Base-by-base conservation (phyloP, 306 rosid genomes). In the Prinsepia uniflora region DNA sequence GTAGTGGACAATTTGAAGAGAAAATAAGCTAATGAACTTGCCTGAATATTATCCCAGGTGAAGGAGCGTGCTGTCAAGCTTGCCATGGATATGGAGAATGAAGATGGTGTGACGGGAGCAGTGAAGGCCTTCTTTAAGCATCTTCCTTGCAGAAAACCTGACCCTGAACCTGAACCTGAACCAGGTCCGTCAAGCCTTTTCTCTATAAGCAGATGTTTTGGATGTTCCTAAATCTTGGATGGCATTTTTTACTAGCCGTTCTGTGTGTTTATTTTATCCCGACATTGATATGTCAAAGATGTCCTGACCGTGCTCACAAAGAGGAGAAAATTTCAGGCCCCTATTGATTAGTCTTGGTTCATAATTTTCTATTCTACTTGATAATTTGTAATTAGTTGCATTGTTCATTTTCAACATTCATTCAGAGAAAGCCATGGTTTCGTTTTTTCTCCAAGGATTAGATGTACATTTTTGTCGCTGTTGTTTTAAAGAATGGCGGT, bases 121-220 rank as follows among this genome's bases (percentile, higher is more conserved):
- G 99, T 95, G 60, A 95, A 82, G 77, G 99, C 96, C 78, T 95
- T 95, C 85, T 89, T 91, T 56, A 95, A 95, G 86, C 99, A 91
- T 73, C 88, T 89, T 86, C 93, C 89, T 72, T 63, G 7, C 53
- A 84, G 39, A 55, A 89, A 86, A 50, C 64, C 81, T 0, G 93
- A 89, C 30, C 17, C 82, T 4, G 91, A 87, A 15, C 65, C 82
- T 4, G 91, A 87, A 15, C 65, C 87, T 12, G 90, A 85, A 64
- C 71, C 81, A 0, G 81, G 13, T 66, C 24, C 89, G 7, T 69
- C 96, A 0, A 80, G 85, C 42, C 15, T 84, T 72, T 81, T 86
- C 81, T 91, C 96, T 20, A 10, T 90, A 55, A 62, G 90, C 19
- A 86, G 72, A 75, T 95, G 99, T 79, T 89, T 95, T 66, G 92